Base-by-base conservation (phyloP, 1,284 basidiomycete species). In the Laetiporus sulphureus region DNA sequence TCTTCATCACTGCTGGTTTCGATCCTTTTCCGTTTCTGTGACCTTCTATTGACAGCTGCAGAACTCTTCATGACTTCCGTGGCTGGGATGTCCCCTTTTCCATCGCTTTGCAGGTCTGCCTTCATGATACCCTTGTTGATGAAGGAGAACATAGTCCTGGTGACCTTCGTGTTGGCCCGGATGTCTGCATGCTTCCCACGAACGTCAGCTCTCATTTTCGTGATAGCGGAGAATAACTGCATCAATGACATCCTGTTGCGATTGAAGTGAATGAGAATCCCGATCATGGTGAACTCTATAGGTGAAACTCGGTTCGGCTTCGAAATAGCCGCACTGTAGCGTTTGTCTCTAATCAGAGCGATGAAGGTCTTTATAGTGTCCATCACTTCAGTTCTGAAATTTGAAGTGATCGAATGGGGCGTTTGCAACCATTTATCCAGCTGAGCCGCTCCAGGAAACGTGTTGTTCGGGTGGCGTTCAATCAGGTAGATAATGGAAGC, bases 221-320 rank as follows among this genome's bases (percentile, higher is more conserved):
- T 60, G 42, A 72, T 59, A 0, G 67, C 70, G 24, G 60, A 59
- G 2, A 67, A 65, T 19, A 73, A 58, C 47, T 73, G 69, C 5
- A 53, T 58, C 44, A 71, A 50, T 1, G 71, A 68, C 13, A 69
- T 38, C 1, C 46, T 53, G n/a, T 57, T 41, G 34, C 63, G 62
- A 50, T 61, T 58, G 38, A 57, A 36, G 38, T 58, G 61, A 24
- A 74, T 72, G 44, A 73, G 57, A 22, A 71, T 51, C n/a, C 64
- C 71, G 10, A 64, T 70, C 65, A 68, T 69, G 36, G 68, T 61
- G 45, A 73, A 73, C 47, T 73, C 72, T 40, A 72, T 59, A 1
- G 72, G 71, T 1, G 72, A 68, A 16, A 75, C 57, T 25, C 72
- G 64, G 4, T 57, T 56, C 2, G 66, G 63, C 33, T 57, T 62